A percentile compares a stretch with the other conserved stretches of the same genome.
Conservation (phyloP, 768 basidiomycete genomes). For the Thelephora aurantiotincta region DNA sequence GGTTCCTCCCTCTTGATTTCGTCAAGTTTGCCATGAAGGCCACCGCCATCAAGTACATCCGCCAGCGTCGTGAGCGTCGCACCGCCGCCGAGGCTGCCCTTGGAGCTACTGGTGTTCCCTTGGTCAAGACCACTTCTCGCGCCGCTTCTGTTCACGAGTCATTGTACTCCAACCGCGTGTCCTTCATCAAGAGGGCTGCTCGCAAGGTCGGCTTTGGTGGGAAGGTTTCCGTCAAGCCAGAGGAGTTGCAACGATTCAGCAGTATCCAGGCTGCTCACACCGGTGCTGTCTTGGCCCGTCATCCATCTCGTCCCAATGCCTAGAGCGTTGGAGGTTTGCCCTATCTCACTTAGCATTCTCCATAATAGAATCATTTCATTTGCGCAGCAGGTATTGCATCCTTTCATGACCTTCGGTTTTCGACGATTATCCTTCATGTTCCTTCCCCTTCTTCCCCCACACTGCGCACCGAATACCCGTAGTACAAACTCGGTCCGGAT, state of each 20-base stretch:
- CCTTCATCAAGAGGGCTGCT: conserved; percentile 80
- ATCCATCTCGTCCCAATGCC: conserved; percentile 40
- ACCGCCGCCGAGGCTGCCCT: conserved; percentile 18
- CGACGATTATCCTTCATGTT: too few species aligned
- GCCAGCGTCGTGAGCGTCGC: conserved; percentile 40
- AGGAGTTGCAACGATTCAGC: conserved; percentile 77
- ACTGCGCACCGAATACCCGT: too few species aligned
- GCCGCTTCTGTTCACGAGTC: conserved; percentile 84
- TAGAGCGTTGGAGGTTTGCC: conserved; percentile 14
- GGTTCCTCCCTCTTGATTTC: conserved; percentile 92
- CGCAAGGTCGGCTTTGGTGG: conserved; percentile 82
- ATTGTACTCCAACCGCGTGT: conserved; percentile 89
- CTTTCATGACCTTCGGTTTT: too few species aligned
- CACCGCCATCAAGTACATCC: conserved; percentile 76
- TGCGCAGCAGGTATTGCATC: too few species aligned
- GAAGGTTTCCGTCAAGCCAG: conserved; percentile 67
- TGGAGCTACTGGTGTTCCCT: conserved; percentile 45
- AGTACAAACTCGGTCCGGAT: too few species aligned
- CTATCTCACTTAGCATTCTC: background rate
- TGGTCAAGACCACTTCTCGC: conserved; percentile 81
- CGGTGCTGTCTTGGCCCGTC: conserved; percentile 66
- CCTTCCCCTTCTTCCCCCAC: too few species aligned
- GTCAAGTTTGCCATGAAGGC: conserved; percentile 97
- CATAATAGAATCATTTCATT: too few species aligned
- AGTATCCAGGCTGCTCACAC: conserved; percentile 71